Conservation (phyloP, 2,329 filamentous ascomycete genomes). For the Aureobasidium zeae region DNA sequence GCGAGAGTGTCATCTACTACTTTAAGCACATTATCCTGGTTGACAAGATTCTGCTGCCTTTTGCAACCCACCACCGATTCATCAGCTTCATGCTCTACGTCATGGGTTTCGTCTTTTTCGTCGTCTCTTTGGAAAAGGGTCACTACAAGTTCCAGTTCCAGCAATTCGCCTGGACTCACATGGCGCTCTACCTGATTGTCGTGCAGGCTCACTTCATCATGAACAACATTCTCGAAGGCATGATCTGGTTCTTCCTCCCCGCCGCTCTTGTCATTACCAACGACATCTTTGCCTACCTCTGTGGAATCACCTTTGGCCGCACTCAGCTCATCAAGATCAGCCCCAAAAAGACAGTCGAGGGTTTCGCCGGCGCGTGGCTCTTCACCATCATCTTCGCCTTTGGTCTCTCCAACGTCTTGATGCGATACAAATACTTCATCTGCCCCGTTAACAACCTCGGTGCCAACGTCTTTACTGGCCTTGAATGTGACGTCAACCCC, state of each 20-base stretch:
- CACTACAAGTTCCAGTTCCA: conserved; percentile 99
- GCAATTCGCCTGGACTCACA: conserved; percentile 98
- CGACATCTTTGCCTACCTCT: conserved; percentile 97
- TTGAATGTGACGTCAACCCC: conserved; percentile 83
- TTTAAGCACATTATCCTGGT: conserved; percentile 98
- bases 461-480: conserved; percentile 81
- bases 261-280: conserved; percentile 94
- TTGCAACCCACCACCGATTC: conserved; percentile 95
- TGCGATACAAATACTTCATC: conserved; percentile 93
- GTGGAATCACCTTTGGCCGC: conserved; percentile 90
- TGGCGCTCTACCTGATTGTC: conserved; percentile 96
- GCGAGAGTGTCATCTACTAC: conserved; percentile 98
- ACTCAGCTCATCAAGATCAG: conserved; percentile 97
- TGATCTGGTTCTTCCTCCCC: conserved; percentile 99
- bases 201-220: conserved; percentile 98
- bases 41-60: conserved; percentile 81
- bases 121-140: conserved; percentile 84
- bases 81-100: conserved; percentile 98
- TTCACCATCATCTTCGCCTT: conserved; percentile 85
- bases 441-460: conserved; percentile 96
- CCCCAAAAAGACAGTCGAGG: conserved; percentile 98
- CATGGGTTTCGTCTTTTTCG: conserved; percentile 97
- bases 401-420: conserved; percentile 70
- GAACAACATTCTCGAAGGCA: conserved; percentile 99
- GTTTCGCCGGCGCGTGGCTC: conserved; percentile 92